Base-by-base conservation (phyloP, 2,329 filamentous ascomycete genomes). In the Aspergillus fructus region DNA sequence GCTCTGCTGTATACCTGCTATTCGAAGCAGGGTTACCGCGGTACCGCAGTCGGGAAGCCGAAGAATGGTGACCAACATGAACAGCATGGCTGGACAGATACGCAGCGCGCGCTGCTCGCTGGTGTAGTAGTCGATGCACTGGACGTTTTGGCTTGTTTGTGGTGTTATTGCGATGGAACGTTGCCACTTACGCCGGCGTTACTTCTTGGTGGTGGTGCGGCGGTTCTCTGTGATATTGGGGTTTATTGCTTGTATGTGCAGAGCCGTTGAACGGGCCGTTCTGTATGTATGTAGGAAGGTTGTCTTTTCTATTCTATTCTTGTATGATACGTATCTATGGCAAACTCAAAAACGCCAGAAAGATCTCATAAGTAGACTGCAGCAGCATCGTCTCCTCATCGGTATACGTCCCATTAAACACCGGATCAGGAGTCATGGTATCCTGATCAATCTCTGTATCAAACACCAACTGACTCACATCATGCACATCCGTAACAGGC, bases 401-500 rank as follows among this genome's bases (percentile, higher is more conserved):
- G 0, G 11, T 47, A 27, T 13, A 46, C 3, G 24, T 37, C 13
- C 41, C 51, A 30, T 53, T 47, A 8, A 53, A 53, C 33, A 47
- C 42, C 19, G 51, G 51, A 8, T 39, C 51, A n/a, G 51, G 51
- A 5, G 42, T 53, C 19, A 11, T 39, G 5, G 41, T 46, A 5
- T 40, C 21, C 3, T 13, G 33, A 23, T 13, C 30, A 40, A 46
- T 46, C 2, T n/a, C 21, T 1, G 7, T 3, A 4, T 11, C 12
- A 40, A 53, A 53, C 13, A 53, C 42, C 3, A 40, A 13, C 42
- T 53, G 51, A 15, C 42, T 47, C 17, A 53, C 13, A 27, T 53
- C 51, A n/a, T 53, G 42, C 3, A 53, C 30, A 30, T 46, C 11
- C 3, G 5, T 40, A 4, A 11, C 15, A 8, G 51, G 21, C n/a